These are phyloP conservation scores for Blastomyces percursus DNA, from an alignment of 2,329 filamentous ascomycete genomes.

Conservation along the genomic window DNA sequence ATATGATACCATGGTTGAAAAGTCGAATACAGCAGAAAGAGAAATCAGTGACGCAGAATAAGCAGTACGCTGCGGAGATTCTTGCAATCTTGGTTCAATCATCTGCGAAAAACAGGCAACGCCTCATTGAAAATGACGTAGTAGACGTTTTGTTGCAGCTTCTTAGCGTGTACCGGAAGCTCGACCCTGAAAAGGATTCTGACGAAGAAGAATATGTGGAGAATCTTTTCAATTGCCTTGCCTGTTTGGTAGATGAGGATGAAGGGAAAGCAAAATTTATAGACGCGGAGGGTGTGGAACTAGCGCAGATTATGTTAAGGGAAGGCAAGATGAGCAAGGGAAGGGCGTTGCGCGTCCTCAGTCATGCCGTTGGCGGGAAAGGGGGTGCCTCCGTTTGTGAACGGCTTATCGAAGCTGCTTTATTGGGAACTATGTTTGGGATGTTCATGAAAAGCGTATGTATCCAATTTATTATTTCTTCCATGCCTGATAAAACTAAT, in stretches of 20 bases:
- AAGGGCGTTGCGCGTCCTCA: constrained; percentile 67
- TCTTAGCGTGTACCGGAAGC: constrained; percentile 70
- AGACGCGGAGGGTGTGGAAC: constrained; percentile 82
- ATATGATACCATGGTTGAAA: constrained; percentile 66
- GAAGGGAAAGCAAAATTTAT: constrained; percentile 70
- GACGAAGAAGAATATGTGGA: constrained; percentile 93
- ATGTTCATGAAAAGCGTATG: constrained; percentile 68
- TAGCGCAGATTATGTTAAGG: constrained; percentile 82
- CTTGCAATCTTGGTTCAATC: constrained; percentile 79
- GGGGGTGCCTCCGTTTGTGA: constrained; percentile 56
- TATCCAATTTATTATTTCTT: neutral
- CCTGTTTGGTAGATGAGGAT: constrained; percentile 64
- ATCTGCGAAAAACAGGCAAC: constrained; percentile 53
- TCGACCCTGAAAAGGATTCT: constrained; percentile 72
- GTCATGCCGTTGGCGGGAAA: constrained; percentile 61
- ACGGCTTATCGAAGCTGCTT: constrained; percentile 68
- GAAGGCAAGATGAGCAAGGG: constrained; percentile 75
- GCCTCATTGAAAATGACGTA: constrained; percentile 55
- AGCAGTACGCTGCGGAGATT: constrained; percentile 87
- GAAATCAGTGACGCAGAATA: constrained; percentile 67
- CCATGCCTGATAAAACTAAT: neutral
- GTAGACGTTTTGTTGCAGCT: constrained; percentile 73
- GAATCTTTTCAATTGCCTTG: constrained; percentile 80
- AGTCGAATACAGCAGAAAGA: constrained; percentile 60
- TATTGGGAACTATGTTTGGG: constrained; percentile 74